Conservation (phyloP, 2,329 filamentous ascomycete species). For the Lasiodiplodia theobromae region DNA sequence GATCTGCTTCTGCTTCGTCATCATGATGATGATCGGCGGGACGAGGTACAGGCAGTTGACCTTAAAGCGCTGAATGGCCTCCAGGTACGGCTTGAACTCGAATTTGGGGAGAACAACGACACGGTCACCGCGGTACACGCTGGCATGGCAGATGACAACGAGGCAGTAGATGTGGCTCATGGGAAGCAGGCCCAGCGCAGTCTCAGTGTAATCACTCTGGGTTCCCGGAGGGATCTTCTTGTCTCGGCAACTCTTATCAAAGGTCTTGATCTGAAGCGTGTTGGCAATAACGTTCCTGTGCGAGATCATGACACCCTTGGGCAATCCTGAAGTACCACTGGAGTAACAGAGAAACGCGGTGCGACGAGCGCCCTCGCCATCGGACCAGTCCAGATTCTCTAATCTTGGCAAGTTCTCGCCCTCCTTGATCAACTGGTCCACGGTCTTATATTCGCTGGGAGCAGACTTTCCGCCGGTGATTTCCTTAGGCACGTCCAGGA, state of each 20-base stretch:
- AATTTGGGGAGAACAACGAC: constrained; percentile 78
- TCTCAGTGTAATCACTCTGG: constrained; percentile 57
- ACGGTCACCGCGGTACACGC: constrained; percentile 74
- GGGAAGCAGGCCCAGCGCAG: constrained; percentile 73
- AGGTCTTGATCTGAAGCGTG: constrained; percentile 66
- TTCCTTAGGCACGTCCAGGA: constrained; percentile 70
- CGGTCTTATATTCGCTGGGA: constrained; percentile 64
- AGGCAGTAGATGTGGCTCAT: constrained; percentile 85
- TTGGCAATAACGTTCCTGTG: constrained; percentile 82
- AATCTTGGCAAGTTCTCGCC: constrained; percentile 64
- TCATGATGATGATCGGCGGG: constrained; percentile 80
- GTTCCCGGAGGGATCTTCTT: constrained; percentile 49
- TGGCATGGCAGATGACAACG: constrained; percentile 71
- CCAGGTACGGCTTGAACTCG: constrained; percentile 70
- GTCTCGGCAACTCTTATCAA: constrained; percentile 55
- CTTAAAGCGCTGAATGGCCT: constrained; percentile 71
- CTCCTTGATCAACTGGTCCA: constrained; percentile 70
- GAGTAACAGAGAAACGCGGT: constrained; percentile 82
- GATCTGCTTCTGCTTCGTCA: constrained; percentile 69
- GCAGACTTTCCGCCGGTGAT: constrained; percentile 57
- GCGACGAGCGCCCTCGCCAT: constrained; percentile 71
- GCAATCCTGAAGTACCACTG: constrained; percentile 79
- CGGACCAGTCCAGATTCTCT: constrained; percentile 65
- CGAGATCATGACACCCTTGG: constrained; percentile 87
- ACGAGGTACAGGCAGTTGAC: constrained; percentile 75